phyloP scores from a whole-genome alignment of 495 filamentous ascomycete genomes.

The Aspergillus olivimuriae region DNA sequence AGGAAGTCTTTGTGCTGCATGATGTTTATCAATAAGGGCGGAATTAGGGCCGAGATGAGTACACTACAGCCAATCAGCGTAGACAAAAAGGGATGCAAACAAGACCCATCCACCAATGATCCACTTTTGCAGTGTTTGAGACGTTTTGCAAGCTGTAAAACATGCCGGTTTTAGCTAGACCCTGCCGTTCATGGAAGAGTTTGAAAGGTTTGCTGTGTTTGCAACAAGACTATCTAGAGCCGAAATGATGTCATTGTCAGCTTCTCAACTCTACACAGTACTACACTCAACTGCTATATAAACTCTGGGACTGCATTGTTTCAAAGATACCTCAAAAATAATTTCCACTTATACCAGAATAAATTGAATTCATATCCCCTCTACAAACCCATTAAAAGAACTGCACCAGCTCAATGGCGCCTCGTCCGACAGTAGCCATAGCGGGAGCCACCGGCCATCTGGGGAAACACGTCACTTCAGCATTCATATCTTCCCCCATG shows the following conservation, averaged over 20 bases:
- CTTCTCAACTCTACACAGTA: too few relatives aligned
- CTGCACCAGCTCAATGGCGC: neutral
- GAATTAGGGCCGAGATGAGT: too few relatives aligned
- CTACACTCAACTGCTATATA: too few relatives aligned
- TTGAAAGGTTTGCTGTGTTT: neutral
- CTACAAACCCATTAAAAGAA: neutral
- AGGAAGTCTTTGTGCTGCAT: too few relatives aligned
- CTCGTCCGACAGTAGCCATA: slow-evolving; percentile 14
- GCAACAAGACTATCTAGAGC: too few relatives aligned
- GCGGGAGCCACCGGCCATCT: slow-evolving; percentile 23
- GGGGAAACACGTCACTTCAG: slow-evolving; percentile 15
- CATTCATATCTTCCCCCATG: slow-evolving; percentile 18
- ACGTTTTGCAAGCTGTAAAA: neutral
- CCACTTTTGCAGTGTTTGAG: neutral
- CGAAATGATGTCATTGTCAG: too few relatives aligned
- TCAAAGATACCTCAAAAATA: neutral
- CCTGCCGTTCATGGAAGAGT: too few relatives aligned
- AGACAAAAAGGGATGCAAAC: too few relatives aligned
- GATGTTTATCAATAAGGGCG: too few relatives aligned
- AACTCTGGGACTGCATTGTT: too few relatives aligned
- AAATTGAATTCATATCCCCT: neutral
- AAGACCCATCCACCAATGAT: too few relatives aligned
- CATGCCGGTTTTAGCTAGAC: neutral
- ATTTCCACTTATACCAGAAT: neutral
- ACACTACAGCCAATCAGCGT: too few relatives aligned